These are phyloP conservation scores for Physcomitrium patens DNA, from an alignment of 225 moss, liverwort and hornwort genomes.

Conservation along the genomic window DNA sequence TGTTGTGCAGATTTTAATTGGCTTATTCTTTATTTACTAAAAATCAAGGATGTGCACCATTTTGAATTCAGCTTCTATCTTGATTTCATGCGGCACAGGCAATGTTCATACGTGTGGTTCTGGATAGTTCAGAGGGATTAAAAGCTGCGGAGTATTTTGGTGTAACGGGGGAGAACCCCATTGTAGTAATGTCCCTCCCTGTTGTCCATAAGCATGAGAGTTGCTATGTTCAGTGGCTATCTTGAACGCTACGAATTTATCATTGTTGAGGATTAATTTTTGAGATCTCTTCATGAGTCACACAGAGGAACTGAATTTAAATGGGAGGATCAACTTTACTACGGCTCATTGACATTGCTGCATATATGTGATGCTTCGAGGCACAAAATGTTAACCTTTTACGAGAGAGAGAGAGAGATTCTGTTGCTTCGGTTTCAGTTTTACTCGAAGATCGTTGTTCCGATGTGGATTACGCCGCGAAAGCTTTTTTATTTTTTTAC, in stretches of 20 bases:
- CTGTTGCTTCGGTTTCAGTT: background rate
- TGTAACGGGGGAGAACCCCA: constrained; percentile 34
- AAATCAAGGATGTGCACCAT: background rate
- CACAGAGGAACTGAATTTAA: too few species aligned
- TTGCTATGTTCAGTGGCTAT: too few species aligned
- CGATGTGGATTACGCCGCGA: background rate
- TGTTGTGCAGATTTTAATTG: background rate
- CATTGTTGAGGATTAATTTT: too few species aligned
- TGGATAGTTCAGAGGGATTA: constrained; percentile 10
- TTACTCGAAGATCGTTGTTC: background rate
- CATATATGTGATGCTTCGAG: too few species aligned
- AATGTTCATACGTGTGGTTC: constrained; percentile 37
- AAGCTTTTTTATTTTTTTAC: background rate
- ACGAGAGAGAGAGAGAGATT: background rate
- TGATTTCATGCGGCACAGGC: constrained; percentile 25
- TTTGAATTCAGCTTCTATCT: background rate
- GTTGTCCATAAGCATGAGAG: background rate
- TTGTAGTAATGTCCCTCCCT: constrained; percentile 16
- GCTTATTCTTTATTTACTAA: background rate
- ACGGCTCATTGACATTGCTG: too few species aligned
- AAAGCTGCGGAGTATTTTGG: constrained; percentile 38
- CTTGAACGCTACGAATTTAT: too few species aligned
- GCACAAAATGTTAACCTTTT: too few species aligned
- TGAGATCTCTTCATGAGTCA: too few species aligned
- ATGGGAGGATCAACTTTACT: too few species aligned